A percentile compares a stretch with the other conserved stretches of the same genome.
phyloP scores from a whole-genome alignment of 2,329 filamentous ascomycete species.

The Sclerotinia borealis region DNA sequence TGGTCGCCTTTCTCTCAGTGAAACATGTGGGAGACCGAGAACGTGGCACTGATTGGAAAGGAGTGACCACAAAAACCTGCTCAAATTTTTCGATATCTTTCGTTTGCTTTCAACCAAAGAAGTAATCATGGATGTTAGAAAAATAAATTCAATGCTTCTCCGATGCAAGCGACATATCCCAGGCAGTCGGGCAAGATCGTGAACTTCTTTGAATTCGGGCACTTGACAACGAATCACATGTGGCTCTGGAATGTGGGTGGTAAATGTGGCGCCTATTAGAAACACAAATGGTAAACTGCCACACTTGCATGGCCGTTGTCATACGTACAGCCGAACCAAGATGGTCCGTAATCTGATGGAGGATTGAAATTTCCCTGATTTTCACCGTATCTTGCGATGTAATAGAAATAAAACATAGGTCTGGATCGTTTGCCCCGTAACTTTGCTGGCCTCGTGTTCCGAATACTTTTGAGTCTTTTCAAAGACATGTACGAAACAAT shows the following conservation, averaged over 20 bases:
- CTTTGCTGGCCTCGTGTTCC: conserved; percentile 3
- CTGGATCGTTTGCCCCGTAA: neutral
- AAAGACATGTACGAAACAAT: conserved; percentile 1
- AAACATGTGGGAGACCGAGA: conserved; percentile 7
- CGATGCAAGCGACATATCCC: conserved; percentile 4
- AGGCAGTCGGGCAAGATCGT: conserved; percentile 1
- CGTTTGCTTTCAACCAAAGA: neutral
- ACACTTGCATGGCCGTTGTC: conserved; percentile 11
- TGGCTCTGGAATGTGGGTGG: neutral
- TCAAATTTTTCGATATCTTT: neutral
- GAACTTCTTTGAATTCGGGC: neutral
- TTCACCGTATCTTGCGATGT: neutral
- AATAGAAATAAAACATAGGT: neutral
- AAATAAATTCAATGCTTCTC: neutral
- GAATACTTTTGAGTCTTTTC: neutral
- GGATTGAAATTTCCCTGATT: conserved; percentile 2
- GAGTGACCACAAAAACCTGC: neutral
- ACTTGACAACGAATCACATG: neutral
- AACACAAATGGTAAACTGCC: conserved; percentile 11
- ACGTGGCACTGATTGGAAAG: conserved; percentile 4
- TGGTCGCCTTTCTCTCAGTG: conserved; percentile 11
- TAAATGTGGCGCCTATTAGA: neutral
- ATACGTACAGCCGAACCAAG: neutral
- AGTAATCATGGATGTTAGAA: neutral
- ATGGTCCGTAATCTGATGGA: neutral